Evolutionary conservation across 2,329 filamentous ascomycete genomes (phyloP), one percentile per base, ranked within the genome.

Genomic region (Didymella sp.): DNA sequence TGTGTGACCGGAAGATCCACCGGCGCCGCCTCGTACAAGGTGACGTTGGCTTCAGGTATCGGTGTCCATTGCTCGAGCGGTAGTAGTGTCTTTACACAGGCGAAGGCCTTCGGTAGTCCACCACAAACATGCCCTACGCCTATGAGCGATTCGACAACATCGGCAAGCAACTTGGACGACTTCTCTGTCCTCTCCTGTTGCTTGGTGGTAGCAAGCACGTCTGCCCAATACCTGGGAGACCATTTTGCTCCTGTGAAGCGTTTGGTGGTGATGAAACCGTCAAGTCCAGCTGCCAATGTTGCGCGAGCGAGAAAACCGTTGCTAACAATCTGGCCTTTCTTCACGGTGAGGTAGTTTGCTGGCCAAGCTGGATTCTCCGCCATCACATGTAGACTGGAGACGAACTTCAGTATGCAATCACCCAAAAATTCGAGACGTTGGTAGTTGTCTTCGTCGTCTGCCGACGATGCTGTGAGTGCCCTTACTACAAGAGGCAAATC

Each of bases 401-500:
- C 86, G 54, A 89, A 85, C 68, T 98, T 98, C 33, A 98, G 80
- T 1, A 96, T 81, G 0, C 87, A 87, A 68, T 98, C 94, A 0
- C 95, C 95, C 0, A 97, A 78, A 64, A 96, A 96, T 71, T 98
- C 95, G 0, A 96, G 79, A 2, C 89, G 82, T 67, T 98, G 89
- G 70, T 97, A 97, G 62, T 96, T 84, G 0, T 81, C 82, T 1
- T 78, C 73, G 44, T 87, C 86, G 2, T 75, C 70, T 0, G 90
- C 86, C 1, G 80, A 81, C 0, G 87, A 85, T 0, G 90, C 80
- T 47, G 84, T 90, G 46, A 96, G 88, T 1, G 93, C 92, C 9
- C 85, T 87, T 1, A 87, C 72, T 0, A 96, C 70, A 30, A 89
- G 77, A 0, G 78, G 74, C 3, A 85, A 61, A 60, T 89, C 75